Evolutionary conservation across 805 yeast genomes (phyloP).

Genomic region (Candida saitoana): DNA sequence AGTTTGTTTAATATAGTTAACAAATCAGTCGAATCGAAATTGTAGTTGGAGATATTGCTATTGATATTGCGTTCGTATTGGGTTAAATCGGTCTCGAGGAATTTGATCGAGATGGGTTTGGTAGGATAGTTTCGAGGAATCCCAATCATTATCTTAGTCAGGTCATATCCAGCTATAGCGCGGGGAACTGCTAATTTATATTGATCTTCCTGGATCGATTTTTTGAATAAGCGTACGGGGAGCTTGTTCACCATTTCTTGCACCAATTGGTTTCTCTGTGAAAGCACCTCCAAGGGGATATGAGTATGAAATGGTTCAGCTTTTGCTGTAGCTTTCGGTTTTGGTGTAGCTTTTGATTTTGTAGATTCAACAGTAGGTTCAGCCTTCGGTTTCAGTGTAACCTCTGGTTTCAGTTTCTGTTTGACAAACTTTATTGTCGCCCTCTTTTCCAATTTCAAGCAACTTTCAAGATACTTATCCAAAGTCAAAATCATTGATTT

Average conservation of each 20-base stretch:
- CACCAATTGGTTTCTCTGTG: constrained; percentile 16
- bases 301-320: not conserved
- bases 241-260: constrained; percentile 27
- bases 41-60: constrained; percentile 16
- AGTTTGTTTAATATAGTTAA: constrained; percentile 30
- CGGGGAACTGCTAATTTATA: constrained; percentile 31
- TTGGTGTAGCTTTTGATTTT: constrained; percentile 1
- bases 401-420: constrained; percentile 17
- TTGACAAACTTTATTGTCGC: constrained; percentile 58
- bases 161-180: constrained; percentile 24
- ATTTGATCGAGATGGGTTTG: constrained; percentile 15
- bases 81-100: constrained; percentile 29
- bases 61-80: constrained; percentile 24
- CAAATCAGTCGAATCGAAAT: constrained; percentile 16
- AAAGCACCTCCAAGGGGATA: constrained; percentile 7
- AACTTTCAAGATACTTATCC: constrained; percentile 55
- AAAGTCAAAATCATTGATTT: constrained; percentile 51
- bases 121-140: constrained; percentile 35
- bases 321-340: not conserved
- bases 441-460: constrained; percentile 55
- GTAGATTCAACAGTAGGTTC: constrained; percentile 6
- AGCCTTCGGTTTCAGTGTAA: constrained; percentile 6
- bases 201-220: constrained; percentile 19
- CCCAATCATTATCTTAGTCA: constrained; percentile 27
- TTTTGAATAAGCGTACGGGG: constrained; percentile 27